Base-by-base conservation (phyloP, 2,329 filamentous ascomycete species). In the Penicillium sp. region DNA sequence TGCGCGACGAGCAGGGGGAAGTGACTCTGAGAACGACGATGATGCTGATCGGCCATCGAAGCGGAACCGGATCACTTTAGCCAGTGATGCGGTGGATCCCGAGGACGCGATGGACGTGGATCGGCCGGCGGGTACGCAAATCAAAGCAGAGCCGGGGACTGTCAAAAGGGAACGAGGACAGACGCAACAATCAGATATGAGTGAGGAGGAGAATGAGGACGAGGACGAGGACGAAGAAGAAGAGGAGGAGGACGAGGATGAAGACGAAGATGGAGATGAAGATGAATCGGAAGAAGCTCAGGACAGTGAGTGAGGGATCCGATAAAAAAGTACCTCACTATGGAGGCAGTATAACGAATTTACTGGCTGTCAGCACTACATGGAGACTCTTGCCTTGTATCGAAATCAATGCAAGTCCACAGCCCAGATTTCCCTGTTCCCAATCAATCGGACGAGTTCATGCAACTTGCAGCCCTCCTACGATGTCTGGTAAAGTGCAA, bases 1-100 rank as follows among this genome's bases (percentile, higher is more conserved):
- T 46, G 55, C 50, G 50, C 60, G 59, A 8, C 57, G 63, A 39
- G 63, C 69, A 41, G 68, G 70, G 29, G 61, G 65, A 32, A 50
- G 64, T 34, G 51, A 64, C 24, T 54, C 58, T 27, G 58, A 58
- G 46, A 33, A 53, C 45, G 35, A 53, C 51, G 45, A 47, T 28
- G 28, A 38, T 45, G 35, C 53, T 51, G 45, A 47, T 28, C 28
- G 39, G 50, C 52, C 52, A 39, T 33, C 43, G 36, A 51, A 44
- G 8, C 9, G 4, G 8, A 48, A 64, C 55, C 38, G 61, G 59
- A 36, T 66, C 40, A 65, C 60, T 24, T 59, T 68, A 34, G 62
- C 57, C 5, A 67, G 62, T 47, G 65, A 66, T 49, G 60, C 53
- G 3, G 39, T 50, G 9, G 54, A 55, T 2, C 32, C 33, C 7